A percentile compares a stretch with the other conserved stretches of the same genome.
Evolutionary conservation across 2,329 filamentous ascomycete genomes (phyloP).

Genomic region (Herpotrichia juniperi): DNA sequence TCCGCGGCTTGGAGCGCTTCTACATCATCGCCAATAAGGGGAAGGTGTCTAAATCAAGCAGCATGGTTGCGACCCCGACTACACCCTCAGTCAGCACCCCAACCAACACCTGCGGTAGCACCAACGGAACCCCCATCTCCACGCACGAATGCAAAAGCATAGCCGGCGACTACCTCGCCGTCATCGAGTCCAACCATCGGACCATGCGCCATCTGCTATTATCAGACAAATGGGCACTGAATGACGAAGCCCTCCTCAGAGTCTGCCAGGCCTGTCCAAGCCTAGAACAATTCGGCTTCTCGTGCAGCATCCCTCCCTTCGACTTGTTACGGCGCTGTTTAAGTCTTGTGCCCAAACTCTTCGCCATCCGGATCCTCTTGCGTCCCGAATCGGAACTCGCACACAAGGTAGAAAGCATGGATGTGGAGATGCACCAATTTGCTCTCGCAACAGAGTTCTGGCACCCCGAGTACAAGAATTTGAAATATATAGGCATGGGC

Average conservation of each 20-base stretch:
- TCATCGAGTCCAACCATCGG: constrained; percentile 56
- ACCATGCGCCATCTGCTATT: constrained; percentile 63
- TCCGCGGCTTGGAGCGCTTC: constrained; percentile 55
- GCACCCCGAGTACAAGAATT: constrained; percentile 37
- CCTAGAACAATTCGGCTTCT: constrained; percentile 64
- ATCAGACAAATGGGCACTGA: constrained; percentile 61
- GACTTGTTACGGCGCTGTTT: constrained; percentile 44
- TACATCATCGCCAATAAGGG: constrained; percentile 57
- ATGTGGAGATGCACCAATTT: constrained; percentile 39
- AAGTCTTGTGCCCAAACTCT: constrained; percentile 46
- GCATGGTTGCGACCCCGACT: constrained; percentile 31
- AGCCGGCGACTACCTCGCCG: constrained; percentile 56
- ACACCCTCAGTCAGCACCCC: constrained; percentile 29
- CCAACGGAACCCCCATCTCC: constrained; percentile 27
- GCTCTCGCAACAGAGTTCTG: constrained; percentile 41
- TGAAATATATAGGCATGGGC: constrained; percentile 49
- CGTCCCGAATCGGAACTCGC: constrained; percentile 29
- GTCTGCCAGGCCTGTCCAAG: constrained; percentile 62
- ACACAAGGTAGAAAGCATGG: constrained; percentile 31
- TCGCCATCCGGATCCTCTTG: constrained; percentile 48
- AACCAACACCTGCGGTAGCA: constrained; percentile 8
- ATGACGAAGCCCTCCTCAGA: constrained; percentile 54
- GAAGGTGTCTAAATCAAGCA: constrained; percentile 32
- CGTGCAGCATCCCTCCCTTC: constrained; percentile 60
- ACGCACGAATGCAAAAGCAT: constrained; percentile 42